Evolutionary conservation across 2,329 filamentous ascomycete species (phyloP), one percentile per base, ranked within the genome.

Genomic region (Pyrenophora graminea): DNA sequence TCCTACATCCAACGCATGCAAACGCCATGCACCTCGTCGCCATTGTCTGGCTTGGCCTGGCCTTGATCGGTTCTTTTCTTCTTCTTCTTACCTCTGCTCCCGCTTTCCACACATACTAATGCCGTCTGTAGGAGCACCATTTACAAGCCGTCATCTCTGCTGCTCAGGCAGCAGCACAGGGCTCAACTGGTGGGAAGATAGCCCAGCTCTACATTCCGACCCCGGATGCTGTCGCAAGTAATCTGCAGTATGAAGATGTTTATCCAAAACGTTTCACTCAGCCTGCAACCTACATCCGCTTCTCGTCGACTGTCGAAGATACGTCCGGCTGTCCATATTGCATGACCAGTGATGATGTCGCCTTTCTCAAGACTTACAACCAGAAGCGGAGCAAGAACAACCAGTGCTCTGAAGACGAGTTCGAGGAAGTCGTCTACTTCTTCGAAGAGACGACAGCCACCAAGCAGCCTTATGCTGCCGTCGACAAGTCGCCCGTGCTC

Each of bases 281-380:
- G 74, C 91, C 94, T 45, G 86, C 87, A 55, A 94, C 92, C 55
- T 97, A 97, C 76, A 96, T 99, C 72, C 91, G 93, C 60, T 97
- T 96, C 78, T 97, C 94, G 59, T 93, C 96, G 62, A 99, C 94
- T 2, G 93, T 99, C 55, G 94, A 99, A 77, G 94, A 99, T 76
- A 96, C 89, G 66, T 88, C 91, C 68, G 89, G 90, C 66, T 89
- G 88, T 71, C 85, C 87, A 65, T 99, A 99, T 85, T 91, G 96
- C 77, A 93, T 97, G 89, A 92, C 87, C 23, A 86, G 88, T 60
- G 91, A 96, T 68, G 94, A 99, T 76, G 89, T 91, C 72, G 84
- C 82, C 48, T 96, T 90, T 70, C 83, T 99, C 64, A 89, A 87
- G 69, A 81, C 84, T 61, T 88, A 94, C 78, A 99, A 97, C 77